Evolutionary conservation across 306 rosid genomes (phyloP), one percentile per base, ranked within the genome.

Genomic region (Delonix regia): DNA sequence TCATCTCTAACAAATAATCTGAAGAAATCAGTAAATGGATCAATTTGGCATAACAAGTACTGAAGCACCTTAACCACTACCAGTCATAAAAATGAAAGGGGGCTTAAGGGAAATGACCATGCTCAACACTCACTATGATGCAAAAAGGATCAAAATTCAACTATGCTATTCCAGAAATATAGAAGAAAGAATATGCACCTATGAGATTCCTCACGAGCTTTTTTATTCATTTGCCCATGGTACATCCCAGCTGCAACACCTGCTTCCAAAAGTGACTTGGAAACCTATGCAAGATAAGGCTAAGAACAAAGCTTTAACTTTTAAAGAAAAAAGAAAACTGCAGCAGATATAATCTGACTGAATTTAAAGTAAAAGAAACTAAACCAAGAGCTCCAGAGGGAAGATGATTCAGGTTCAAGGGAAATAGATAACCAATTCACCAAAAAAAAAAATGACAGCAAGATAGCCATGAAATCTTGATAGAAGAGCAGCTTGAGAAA

Each of bases 1-100:
- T 91, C 97, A 71, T 94, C 98, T 78, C 90, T 87, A 55, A 91
- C 88, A 83, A 94, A 94, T 78, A 90, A 82, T 84, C 98, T 91
- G 88, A 78, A 72, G 64, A 78, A 81, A 74, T 49, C 52, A 73
- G 44, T 75, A 76, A 47, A 28, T 38, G 75, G 76, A 39, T 73
- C 33, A 47, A 83, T 66, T 59, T 69, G 78, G 30, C 53, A 28
- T 45, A 49, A 27, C 36, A 75, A 63, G 28, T 69, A 67, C 42
- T 64, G 57, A 63, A 74, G 61, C 77, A 71, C 48, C 73, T 83
- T 70, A 73, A 70, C 49, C 51, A 61, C 56, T 36, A 73, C 44
- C 42, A 44, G 48, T 36, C 41, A 39, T 34, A 67, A 57, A 48
- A 78, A 27, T 38, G 53, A n/a, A 33, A 48, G 39, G 59, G 41